Evolutionary conservation across 805 yeast species (phyloP), one percentile per base, ranked within the genome.

Genomic region (Barnettozyma wickerhamii): DNA sequence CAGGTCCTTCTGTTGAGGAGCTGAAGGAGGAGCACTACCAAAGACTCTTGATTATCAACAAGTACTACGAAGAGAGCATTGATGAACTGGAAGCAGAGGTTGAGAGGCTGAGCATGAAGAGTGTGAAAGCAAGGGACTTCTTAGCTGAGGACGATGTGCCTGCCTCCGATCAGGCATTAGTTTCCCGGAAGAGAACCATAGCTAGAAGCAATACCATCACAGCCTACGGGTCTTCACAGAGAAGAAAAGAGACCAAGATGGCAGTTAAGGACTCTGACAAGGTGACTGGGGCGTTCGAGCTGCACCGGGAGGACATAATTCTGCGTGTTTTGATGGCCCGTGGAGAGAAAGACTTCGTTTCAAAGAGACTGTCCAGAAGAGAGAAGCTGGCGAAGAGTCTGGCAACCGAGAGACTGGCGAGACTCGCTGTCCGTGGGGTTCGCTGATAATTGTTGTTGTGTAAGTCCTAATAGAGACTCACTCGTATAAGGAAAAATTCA

Each of bases 1-100:
- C 81, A 26, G 95, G 95, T 0, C 93, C 93, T 0, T 74, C 87
- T 1, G 50, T 85, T 23, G 77, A 74, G 45, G 75, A 74, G 7
- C 63, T 87, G 51, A 80, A 79, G 46, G 75, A 76, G 42, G 74
- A 71, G 23, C 72, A 74, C 27, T 87, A 83, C 55, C 86, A 84
- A 57, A 72, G 77, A 30, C 59, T 86, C 19, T 60, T 82, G 45
- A 59, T 81, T 20, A 67, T 85, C 7, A 85, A 88, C 2, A 77
- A 73, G 1, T 77, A 76, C 52, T 84, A 85, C 52, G 85, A 81
- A 42, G 65, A 72, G 36, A 65, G 69, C 7, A 61, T 65, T 0
- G 41, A 57, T 0, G 70, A 67, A 38, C 65, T 88, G 42, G 70
- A 68, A 42, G 66, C 56, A 10, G 90, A 84, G 50, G 75, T 81